These are phyloP conservation scores for Syzygium jambos DNA, from an alignment of 345 rosid genomes.

Conservation along the genomic window DNA sequence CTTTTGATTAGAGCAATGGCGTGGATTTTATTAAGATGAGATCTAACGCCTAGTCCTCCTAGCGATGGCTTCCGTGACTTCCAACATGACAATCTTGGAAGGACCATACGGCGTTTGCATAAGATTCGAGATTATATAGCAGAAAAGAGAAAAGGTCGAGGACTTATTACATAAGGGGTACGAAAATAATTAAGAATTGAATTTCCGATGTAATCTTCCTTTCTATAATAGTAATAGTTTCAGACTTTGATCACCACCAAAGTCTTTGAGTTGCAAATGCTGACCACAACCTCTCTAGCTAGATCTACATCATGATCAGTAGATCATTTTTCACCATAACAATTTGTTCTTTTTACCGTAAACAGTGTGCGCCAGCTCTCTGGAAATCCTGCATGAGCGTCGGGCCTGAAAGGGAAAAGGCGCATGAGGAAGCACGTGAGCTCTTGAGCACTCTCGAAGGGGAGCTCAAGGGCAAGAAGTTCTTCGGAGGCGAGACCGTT, in stretches of 20 bases:
- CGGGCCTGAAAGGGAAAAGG: constrained; percentile 17
- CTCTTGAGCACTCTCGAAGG: constrained; percentile 30
- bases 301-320: background rate
- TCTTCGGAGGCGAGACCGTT: constrained; percentile 50
- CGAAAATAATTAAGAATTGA: no score
- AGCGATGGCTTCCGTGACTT: no score
- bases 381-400: constrained; percentile 20
- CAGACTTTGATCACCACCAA: background rate
- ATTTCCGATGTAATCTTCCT: no score
- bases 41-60: no score
- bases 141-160: no score
- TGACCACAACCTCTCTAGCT: background rate
- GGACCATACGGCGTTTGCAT: no score
- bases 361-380: constrained; percentile 13
- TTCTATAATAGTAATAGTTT: no score
- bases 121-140: no score
- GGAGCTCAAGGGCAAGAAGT: constrained; percentile 37
- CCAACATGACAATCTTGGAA: no score
- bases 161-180: no score
- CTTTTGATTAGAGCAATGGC: no score
- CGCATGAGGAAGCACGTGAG: constrained; percentile 21
- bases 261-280: background rate
- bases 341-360: background rate
- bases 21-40: no score
- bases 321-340: background rate